Conservation (phyloP, 306 rosid species). For the Cotoneaster glaucophyllus region DNA sequence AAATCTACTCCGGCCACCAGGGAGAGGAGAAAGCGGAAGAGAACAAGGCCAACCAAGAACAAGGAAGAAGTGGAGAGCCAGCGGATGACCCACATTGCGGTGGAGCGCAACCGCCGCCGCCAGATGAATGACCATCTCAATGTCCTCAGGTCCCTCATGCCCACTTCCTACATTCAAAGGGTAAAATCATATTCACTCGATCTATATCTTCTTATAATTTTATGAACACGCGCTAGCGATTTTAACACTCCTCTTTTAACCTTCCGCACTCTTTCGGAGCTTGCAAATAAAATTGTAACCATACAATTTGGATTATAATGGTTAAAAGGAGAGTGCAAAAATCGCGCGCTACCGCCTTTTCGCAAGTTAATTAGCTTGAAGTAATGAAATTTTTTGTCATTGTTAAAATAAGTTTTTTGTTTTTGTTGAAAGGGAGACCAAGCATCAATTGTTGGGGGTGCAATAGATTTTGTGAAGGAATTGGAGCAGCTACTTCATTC, state of each 20-base stretch:
- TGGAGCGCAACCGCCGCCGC: conserved; percentile 83
- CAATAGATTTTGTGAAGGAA: conserved; percentile 94
- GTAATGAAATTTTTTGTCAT: background rate
- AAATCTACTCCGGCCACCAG: conserved; percentile 24
- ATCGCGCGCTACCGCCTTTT: background rate
- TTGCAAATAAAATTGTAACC: no score
- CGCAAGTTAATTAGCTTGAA: background rate
- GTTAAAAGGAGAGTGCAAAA: background rate
- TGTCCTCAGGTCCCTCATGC: conserved; percentile 88
- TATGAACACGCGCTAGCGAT: background rate
- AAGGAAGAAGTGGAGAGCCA: conserved; percentile 92
- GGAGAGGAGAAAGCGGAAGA: conserved; percentile 73
- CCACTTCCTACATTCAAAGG: conserved; percentile 72
- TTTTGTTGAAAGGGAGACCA: conserved; percentile 68
- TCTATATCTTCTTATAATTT: background rate
- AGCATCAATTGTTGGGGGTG: conserved; percentile 93
- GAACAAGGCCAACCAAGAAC: conserved; percentile 67
- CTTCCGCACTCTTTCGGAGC: background rate
- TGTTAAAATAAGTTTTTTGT: background rate
- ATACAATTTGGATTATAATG: background rate
- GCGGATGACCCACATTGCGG: conserved; percentile 94
- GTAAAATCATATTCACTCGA: conserved; percentile 17
- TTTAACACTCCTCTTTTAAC: background rate
- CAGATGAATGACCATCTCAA: conserved; percentile 96
- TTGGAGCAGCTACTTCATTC: conserved; percentile 75